Conservation (phyloP, 129 eudicot species). For the Flaveria ramosissima region DNA sequence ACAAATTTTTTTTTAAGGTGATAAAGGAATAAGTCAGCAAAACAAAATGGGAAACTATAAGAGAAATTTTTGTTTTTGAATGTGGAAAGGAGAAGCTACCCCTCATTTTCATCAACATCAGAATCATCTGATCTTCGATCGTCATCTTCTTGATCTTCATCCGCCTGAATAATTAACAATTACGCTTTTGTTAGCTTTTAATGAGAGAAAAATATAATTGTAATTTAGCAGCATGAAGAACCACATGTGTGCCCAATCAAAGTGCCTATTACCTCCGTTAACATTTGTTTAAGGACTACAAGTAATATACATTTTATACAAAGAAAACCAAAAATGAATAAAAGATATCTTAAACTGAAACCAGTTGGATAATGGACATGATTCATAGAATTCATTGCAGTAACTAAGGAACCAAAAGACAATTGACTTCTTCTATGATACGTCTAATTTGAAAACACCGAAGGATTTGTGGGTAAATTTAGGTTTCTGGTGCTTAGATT, state of each 20-base stretch:
- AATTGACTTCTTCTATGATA: not conserved
- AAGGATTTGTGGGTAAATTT: not conserved
- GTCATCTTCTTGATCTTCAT: slow-evolving; percentile 77
- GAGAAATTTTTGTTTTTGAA: not conserved
- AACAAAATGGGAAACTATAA: not conserved
- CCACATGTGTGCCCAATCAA: not conserved
- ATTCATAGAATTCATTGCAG: not conserved
- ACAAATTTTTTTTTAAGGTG: not conserved
- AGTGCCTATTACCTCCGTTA: not conserved
- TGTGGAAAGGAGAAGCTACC: slow-evolving; percentile 35
- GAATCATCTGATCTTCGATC: slow-evolving; percentile 70
- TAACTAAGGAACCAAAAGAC: not conserved
- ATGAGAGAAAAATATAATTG: not conserved
- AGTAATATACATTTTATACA: not conserved
- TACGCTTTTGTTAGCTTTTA: slow-evolving; percentile 8
- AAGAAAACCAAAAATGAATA: not conserved
- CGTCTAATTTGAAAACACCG: not conserved
- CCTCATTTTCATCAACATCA: slow-evolving; percentile 57
- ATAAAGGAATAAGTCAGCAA: not conserved
- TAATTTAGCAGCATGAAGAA: slow-evolving; percentile 13
- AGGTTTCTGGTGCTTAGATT: not conserved
- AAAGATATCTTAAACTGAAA: not conserved
- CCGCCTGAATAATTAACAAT: slow-evolving; percentile 47
- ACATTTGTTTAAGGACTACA: slow-evolving; percentile 2
- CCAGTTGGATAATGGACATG: not conserved